phyloP scores from a whole-genome alignment of 2,329 filamentous ascomycete genomes.

The Xylariaceae sp. region DNA sequence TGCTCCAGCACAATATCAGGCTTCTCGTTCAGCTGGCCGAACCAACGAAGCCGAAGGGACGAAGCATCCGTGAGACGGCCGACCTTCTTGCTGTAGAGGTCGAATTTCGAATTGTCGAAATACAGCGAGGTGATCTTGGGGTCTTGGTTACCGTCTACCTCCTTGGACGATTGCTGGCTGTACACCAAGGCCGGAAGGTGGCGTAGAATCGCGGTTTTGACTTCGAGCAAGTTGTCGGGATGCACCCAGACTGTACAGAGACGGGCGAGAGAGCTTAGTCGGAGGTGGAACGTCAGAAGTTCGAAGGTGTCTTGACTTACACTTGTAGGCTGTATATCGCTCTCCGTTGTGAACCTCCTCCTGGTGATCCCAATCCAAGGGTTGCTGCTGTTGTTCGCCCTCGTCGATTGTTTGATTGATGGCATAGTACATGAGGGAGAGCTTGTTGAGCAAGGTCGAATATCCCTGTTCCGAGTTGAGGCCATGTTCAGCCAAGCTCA shows the following conservation, averaged over 20 bases:
- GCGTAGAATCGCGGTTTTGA: slow-evolving; percentile 91
- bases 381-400: slow-evolving; percentile 36
- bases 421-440: slow-evolving; percentile 95
- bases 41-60: slow-evolving; percentile 86
- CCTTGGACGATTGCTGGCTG: slow-evolving; percentile 78
- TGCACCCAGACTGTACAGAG: slow-evolving; percentile 76
- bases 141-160: slow-evolving; percentile 74
- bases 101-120: slow-evolving; percentile 84
- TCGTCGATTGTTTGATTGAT: slow-evolving; percentile 77
- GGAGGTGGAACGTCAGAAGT: slow-evolving; percentile 7
- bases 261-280: slow-evolving; percentile 26
- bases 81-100: slow-evolving; percentile 81
- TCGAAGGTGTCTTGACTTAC: slow-evolving; percentile 40
- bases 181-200: slow-evolving; percentile 89
- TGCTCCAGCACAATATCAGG: slow-evolving; percentile 84
- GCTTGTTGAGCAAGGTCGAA: slow-evolving; percentile 78
- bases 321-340: slow-evolving; percentile 81
- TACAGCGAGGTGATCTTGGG: slow-evolving; percentile 93
- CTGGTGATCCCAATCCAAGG: slow-evolving; percentile 45
- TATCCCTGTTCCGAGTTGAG: slow-evolving; percentile 93
- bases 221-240: slow-evolving; percentile 88
- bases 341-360: slow-evolving; percentile 60
- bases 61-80: slow-evolving; percentile 68
- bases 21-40: slow-evolving; percentile 71
- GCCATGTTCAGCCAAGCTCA: slow-evolving; percentile 78